phyloP scores from a whole-genome alignment of 2,329 filamentous ascomycete genomes.

The Camillea tinctor region DNA sequence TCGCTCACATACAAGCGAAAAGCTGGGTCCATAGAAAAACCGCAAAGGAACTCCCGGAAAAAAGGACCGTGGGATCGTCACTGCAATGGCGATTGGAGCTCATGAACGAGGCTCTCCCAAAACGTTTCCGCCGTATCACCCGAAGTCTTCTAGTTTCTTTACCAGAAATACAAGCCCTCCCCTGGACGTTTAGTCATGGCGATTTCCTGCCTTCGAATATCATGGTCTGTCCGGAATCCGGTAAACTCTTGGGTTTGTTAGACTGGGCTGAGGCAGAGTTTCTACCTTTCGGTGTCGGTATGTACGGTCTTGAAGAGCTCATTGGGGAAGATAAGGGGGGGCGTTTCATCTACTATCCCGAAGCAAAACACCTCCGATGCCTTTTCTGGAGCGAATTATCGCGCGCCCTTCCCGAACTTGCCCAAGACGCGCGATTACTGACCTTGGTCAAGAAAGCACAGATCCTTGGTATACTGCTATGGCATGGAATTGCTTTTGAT shows the following conservation, averaged over 20 bases:
- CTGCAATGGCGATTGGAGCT: conserved; percentile 39
- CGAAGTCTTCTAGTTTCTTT: conserved; percentile 29
- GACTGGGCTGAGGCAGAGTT: conserved; percentile 66
- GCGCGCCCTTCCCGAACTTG: conserved; percentile 36
- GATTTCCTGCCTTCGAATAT: conserved; percentile 60
- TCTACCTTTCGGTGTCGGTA: conserved; percentile 57
- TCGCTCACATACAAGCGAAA: conserved; percentile 40
- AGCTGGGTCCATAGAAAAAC: conserved; percentile 33
- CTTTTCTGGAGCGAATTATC: conserved; percentile 50
- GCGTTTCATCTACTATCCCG: conserved; percentile 44
- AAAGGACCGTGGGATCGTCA: conserved; percentile 40
- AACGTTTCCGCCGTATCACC: conserved; percentile 31
- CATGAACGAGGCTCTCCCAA: conserved; percentile 37
- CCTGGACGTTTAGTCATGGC: conserved; percentile 59
- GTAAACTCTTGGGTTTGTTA: conserved; percentile 51
- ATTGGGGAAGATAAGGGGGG: conserved; percentile 44
- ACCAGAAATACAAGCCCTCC: conserved; percentile 40
- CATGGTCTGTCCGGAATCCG: conserved; percentile 45
- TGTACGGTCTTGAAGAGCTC: conserved; percentile 62
- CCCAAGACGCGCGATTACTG: conserved; percentile 15
- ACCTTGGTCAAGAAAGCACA: conserved; percentile 42
- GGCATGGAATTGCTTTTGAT: conserved; percentile 65
- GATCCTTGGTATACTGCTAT: conserved; percentile 56
- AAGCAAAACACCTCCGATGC: conserved; percentile 41
- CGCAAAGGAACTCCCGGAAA: conserved; percentile 15